Percentiles rank a stretch among this genome's conserved stretches.
Evolutionary conservation across 495 filamentous ascomycete genomes (phyloP).

Genomic region (Podospora appendiculata): DNA sequence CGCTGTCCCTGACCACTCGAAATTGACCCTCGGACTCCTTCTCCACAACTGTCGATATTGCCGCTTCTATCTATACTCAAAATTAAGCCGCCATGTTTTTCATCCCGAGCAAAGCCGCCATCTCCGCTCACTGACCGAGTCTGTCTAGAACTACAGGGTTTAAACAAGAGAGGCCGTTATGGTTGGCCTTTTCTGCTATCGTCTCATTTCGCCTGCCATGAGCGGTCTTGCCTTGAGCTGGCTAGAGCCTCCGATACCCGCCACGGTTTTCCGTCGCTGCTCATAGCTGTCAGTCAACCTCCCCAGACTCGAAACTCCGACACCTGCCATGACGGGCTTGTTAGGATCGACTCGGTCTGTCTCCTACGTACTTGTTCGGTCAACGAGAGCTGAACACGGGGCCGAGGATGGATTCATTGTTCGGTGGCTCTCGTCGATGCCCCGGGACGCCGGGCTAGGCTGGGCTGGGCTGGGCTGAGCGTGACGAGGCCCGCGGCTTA

Average conservation of each 20-base stretch:
- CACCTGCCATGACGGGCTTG: too few relatives aligned
- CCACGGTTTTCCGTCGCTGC: background rate
- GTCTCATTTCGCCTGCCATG: slow-evolving; percentile 11
- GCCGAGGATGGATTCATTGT: too few relatives aligned
- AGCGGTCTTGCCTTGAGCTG: background rate
- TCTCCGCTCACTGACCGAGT: background rate
- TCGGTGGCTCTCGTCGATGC: too few relatives aligned
- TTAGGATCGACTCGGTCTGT: too few relatives aligned
- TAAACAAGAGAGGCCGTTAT: background rate
- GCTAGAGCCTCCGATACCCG: background rate
- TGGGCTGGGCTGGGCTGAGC: too few relatives aligned
- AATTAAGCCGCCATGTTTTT: background rate
- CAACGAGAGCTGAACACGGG: too few relatives aligned
- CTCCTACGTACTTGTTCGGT: too few relatives aligned
- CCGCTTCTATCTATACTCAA: background rate
- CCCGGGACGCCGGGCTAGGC: too few relatives aligned
- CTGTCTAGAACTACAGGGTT: background rate
- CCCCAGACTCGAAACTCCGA: background rate
- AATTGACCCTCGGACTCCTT: slow-evolving; percentile 4
- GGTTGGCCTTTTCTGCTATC: slow-evolving; percentile 4
- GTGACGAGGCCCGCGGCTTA: too few relatives aligned
- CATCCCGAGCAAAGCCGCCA: background rate
- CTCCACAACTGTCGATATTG: slow-evolving; percentile 7
- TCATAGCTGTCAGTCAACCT: background rate
- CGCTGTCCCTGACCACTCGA: slow-evolving; percentile 9